Conservation (phyloP, 116 monocot species). For the Posidonia oceanica region DNA sequence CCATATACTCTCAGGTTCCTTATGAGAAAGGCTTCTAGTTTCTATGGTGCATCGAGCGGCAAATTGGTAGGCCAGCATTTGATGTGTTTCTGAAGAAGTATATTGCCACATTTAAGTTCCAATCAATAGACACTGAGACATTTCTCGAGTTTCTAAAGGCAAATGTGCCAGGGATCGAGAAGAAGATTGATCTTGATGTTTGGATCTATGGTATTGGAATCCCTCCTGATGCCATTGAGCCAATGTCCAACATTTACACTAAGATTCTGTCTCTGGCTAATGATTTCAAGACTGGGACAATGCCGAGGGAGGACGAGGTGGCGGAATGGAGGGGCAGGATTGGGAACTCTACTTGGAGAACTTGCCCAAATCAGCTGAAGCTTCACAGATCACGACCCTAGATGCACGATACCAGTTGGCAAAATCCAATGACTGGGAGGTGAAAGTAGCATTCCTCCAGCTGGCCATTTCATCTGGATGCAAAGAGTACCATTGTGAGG, state of each 20-base stretch:
- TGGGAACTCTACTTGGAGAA: constrained; percentile 99
- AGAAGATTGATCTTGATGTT: constrained; percentile 54
- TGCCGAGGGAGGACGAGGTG: constrained; percentile 82
- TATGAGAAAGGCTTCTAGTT: constrained; percentile 99
- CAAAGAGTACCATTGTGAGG: constrained; percentile 52
- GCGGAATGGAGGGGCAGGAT: constrained; percentile 72
- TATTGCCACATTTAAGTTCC: constrained; percentile 83
- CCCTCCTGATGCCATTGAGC: constrained; percentile 80
- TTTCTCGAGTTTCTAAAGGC: constrained; percentile 70
- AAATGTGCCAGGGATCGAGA: constrained; percentile 73
- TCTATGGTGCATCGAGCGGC: constrained; percentile 92
- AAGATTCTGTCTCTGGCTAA: constrained; percentile 51
- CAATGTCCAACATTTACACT: constrained; percentile 54
- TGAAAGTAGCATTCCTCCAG: constrained; percentile 82
- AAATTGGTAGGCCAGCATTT: constrained; percentile 78
- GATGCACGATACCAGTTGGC: constrained; percentile 52
- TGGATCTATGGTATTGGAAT: constrained; percentile 86
- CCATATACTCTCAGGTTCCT: constrained; percentile 80
- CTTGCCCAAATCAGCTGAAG: constrained; percentile 55
- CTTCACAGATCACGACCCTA: constrained; percentile 65
- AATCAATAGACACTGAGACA: constrained; percentile 82
- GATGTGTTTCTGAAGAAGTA: constrained; percentile 92
- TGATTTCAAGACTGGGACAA: constrained; percentile 50
- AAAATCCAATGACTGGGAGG: constrained; percentile 62
- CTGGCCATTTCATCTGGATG: constrained; percentile 62